These are phyloP conservation scores for Russula vinacea DNA, from an alignment of 768 basidiomycete species.

Conservation along the genomic window DNA sequence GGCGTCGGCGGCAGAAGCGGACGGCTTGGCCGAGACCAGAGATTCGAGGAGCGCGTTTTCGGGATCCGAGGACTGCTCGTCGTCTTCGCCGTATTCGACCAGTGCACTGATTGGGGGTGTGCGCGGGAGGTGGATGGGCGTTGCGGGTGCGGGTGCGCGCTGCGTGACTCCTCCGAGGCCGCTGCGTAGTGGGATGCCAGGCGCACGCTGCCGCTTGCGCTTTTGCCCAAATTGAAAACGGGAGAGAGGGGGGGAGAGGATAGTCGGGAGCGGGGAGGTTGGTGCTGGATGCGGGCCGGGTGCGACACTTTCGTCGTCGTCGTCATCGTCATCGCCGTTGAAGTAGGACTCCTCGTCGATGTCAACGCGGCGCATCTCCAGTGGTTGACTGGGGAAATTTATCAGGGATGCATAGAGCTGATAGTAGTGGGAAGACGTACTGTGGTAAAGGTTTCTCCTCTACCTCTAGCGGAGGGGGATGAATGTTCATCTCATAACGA, in stretches of 20 bases:
- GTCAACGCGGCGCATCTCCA: slow-evolving; percentile 51
- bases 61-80: slow-evolving; percentile 54
- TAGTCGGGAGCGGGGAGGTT: slow-evolving; percentile 4
- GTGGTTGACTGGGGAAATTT: slow-evolving; percentile 10
- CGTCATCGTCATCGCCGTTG: slow-evolving; percentile 82
- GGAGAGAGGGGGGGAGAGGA: slow-evolving; percentile 33
- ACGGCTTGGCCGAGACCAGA: slow-evolving; percentile 42
- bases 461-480: slow-evolving; percentile 59
- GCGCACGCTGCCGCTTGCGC: slow-evolving; percentile 38
- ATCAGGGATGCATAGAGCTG: neutral
- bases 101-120: slow-evolving; percentile 57
- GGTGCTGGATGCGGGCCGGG: slow-evolving; percentile 30
- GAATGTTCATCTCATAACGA: slow-evolving; percentile 90
- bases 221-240: slow-evolving; percentile 31
- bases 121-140: slow-evolving; percentile 40
- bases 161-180: slow-evolving; percentile 47
- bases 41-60: slow-evolving; percentile 55
- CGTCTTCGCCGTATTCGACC: slow-evolving; percentile 77
- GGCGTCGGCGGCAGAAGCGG: slow-evolving; percentile 29
- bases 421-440: slow-evolving; percentile 37
- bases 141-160: slow-evolving; percentile 25
- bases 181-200: slow-evolving; percentile 40
- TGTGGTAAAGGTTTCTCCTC: slow-evolving; percentile 40
- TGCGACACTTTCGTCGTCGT: slow-evolving; percentile 41
- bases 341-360: slow-evolving; percentile 92